A percentile compares a stretch with the other conserved stretches of the same genome.
phyloP scores from a whole-genome alignment of 1,139 yeast genomes.

The Saccharomyces hybrid region DNA sequence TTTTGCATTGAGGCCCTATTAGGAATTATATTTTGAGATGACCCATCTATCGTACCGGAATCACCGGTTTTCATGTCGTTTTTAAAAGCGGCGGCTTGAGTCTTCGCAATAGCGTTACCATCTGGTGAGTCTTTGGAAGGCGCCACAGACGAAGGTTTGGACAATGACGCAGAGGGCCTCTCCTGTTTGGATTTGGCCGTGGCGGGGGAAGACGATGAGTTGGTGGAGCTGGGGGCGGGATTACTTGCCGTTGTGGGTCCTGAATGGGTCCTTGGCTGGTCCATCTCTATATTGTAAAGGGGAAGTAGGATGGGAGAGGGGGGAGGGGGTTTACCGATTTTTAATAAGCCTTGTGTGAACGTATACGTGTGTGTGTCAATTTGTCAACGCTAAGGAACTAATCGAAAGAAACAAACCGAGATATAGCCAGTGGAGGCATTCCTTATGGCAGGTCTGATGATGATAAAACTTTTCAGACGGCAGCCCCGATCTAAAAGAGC shows the following conservation, averaged over 20 bases:
- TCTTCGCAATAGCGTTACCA: neutral
- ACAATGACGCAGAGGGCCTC: neutral
- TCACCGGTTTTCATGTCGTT: neutral
- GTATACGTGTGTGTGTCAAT: neutral
- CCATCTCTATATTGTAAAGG: constrained; percentile 6
- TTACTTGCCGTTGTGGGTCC: constrained; percentile 9
- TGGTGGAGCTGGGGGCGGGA: constrained; percentile 2
- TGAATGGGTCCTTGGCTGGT: constrained; percentile 16
- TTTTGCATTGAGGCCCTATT: neutral
- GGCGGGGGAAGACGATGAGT: constrained; percentile 7
- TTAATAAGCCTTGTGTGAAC: neutral
- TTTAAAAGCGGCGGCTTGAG: neutral
- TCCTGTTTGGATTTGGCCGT: neutral
- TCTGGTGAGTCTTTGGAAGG: neutral
- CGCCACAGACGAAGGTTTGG: neutral
- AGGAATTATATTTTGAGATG: neutral
- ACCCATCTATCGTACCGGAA: neutral
- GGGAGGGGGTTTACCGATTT: neutral
- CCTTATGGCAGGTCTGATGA: neutral
- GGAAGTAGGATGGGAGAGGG: neutral
- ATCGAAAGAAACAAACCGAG: neutral
- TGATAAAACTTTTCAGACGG: neutral
- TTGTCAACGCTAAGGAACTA: neutral
- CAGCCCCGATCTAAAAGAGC: constrained; percentile 1
- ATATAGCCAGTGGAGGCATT: neutral